Evolutionary conservation across 2,329 filamentous ascomycete species (phyloP), one percentile per base, ranked within the genome.

Genomic region (Emergomyces pasteurianus): DNA sequence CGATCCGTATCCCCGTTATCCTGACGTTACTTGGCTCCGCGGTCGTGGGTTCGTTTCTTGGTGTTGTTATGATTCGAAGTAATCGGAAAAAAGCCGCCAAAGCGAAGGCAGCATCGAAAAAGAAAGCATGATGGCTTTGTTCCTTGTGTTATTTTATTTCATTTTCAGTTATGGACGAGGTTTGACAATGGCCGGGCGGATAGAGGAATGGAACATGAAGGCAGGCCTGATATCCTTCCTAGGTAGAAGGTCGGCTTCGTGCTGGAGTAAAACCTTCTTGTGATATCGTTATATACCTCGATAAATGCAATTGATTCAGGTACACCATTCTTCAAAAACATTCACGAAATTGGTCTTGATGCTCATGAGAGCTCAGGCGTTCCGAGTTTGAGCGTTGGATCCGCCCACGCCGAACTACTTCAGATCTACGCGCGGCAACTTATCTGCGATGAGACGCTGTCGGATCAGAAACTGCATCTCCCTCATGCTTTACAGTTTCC

Each of bases 21-120:
- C 86, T 99, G 67, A 87, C 96, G 65, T 86, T 99, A 54, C 82
- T 99, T 67, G 92, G 88, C 65, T 92, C 87, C 63, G 91, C 94
- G 62, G 91, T 99, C 63, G 92, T 99, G 63, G 94, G 94, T 65
- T 95, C 90, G 63, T 99, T 99, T 81, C 82, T 99, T 67, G 88
- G 89, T 70, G 86, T 96, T 72, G 92, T 99, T 72, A 99, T 99
- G 94, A 97, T 99, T 79, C 86, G 90, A 75, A 97, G 92, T 82
- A 96, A 96, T 81, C 83, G 88, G 75, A 97, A 97, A 85, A 96
- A 94, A 85, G 90, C 90, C 3, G 86, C 90, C 67, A 99, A 97
- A 83, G 88, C 88, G 65, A 92, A 91, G 77, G 87, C 88, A 61
- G 87, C 88, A 23, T 90, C 90, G 81, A 95, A 96, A 86, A 95